A percentile compares a stretch with the other conserved stretches of the same genome.
These are phyloP conservation scores for Pseudoscleropodium purum DNA, from an alignment of 225 moss, liverwort and hornwort genomes.

Conservation along the genomic window DNA sequence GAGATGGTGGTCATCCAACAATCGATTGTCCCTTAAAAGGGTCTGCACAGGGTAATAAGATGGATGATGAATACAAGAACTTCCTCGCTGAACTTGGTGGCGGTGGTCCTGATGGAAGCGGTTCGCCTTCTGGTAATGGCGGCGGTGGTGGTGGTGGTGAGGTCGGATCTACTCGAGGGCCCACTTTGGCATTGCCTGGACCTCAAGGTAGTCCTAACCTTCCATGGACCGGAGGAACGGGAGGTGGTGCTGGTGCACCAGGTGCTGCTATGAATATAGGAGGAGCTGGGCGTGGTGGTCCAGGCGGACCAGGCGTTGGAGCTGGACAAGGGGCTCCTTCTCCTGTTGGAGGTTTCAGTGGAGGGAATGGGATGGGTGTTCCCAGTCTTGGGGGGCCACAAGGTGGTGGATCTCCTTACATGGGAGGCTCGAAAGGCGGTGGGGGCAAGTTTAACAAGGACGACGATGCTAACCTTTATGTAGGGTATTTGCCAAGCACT, in stretches of 20 bases:
- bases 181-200: constrained; percentile 74
- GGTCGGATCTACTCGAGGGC: constrained; percentile 66
- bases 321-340: constrained; percentile 34
- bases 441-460: constrained; percentile 79
- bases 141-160: constrained; percentile 43
- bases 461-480: constrained; percentile 94
- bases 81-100: constrained; percentile 97
- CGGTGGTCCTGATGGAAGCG: constrained; percentile 62
- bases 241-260: constrained; percentile 42
- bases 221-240: constrained; percentile 75
- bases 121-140: constrained; percentile 43
- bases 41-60: constrained; percentile 95
- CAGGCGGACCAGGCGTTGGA: constrained; percentile 47
- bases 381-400: constrained; percentile 55
- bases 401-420: constrained; percentile 53
- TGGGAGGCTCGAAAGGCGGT: constrained; percentile 49
- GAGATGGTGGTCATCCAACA: constrained; percentile 99
- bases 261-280: constrained; percentile 48
- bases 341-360: constrained; percentile 51
- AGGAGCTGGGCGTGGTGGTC: constrained; percentile 32
- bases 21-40: constrained; percentile 98
- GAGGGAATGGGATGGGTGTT: constrained; percentile 52
- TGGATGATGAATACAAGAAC: constrained; percentile 99
- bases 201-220: constrained; percentile 61
- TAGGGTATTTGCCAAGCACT: constrained; percentile 89